These are phyloP conservation scores for Ophiocytium majus DNA, from an alignment of 352 stramenopile genomes.

Conservation along the genomic window DNA sequence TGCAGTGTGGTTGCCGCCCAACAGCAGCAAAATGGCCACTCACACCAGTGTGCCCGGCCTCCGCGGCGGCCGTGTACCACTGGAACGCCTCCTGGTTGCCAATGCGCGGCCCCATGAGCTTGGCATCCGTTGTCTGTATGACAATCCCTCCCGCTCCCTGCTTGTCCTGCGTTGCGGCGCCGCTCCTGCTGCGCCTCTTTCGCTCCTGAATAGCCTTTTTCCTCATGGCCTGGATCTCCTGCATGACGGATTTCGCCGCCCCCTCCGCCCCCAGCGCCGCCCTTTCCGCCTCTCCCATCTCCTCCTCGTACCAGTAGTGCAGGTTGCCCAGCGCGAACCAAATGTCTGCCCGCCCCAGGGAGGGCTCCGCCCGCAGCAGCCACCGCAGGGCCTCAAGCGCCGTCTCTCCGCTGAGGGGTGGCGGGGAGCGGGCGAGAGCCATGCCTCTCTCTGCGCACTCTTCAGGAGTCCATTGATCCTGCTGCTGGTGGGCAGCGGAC, in stretches of 20 bases:
- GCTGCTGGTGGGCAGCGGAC: no score
- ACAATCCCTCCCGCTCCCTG: neutral
- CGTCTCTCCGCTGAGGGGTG: constrained; percentile 12
- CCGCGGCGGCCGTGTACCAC: constrained; percentile 40
- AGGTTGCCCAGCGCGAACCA: constrained; percentile 40
- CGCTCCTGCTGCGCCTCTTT: neutral
- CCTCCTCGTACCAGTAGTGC: constrained; percentile 41
- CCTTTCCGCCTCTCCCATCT: constrained; percentile 27
- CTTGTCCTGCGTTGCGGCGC: neutral
- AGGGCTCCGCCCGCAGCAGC: constrained; percentile 30
- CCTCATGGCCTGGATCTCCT: constrained; percentile 42
- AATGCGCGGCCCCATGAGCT: constrained; percentile 14
- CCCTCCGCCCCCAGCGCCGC: constrained; percentile 35
- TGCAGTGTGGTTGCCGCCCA: no score
- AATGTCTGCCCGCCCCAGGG: constrained; percentile 27
- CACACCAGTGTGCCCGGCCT: constrained; percentile 29
- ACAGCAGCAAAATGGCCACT: constrained; percentile 23
- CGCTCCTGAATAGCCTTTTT: constrained; percentile 31
- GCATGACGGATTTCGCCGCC: constrained; percentile 34
- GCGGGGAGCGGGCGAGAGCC: neutral
- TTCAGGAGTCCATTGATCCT: neutral
- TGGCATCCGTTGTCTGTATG: neutral
- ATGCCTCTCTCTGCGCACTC: constrained; percentile 6
- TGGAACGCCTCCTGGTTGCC: constrained; percentile 42
- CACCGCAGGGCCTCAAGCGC: constrained; percentile 33